Evolutionary conservation across 2,329 filamentous ascomycete species (phyloP).

Genomic region (Colletotrichum abscissum): DNA sequence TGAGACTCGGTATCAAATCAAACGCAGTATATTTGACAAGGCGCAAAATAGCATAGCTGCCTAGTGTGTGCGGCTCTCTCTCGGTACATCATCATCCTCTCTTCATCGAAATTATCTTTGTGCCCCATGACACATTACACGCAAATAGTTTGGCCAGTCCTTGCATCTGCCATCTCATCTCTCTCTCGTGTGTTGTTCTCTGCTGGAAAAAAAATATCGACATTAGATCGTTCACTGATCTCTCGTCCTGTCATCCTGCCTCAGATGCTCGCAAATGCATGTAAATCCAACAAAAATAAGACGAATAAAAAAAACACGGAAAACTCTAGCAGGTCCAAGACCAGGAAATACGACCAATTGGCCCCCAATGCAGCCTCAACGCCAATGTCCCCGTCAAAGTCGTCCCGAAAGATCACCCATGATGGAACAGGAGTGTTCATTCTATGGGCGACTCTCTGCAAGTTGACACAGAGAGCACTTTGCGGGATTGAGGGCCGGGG

Average conservation of each 20-base stretch:
- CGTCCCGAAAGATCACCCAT: conserved; percentile 2
- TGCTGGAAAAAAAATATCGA: conserved; percentile 13
- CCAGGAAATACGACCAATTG: conserved; percentile 9
- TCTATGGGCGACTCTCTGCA: not conserved
- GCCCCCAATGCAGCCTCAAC: conserved; percentile 34
- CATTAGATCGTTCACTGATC: conserved; percentile 6
- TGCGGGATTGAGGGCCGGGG: not conserved
- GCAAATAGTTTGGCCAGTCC: conserved; percentile 4
- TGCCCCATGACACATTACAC: conserved; percentile 6
- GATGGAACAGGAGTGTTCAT: not conserved
- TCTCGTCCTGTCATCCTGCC: conserved; percentile 17
- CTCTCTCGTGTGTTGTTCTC: conserved; percentile 10
- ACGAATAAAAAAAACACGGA: not conserved
- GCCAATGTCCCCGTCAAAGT: conserved; percentile 9
- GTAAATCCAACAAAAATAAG: conserved; percentile 1
- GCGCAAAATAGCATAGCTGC: conserved; percentile 21
- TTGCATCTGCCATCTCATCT: conserved; percentile 16
- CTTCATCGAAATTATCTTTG: conserved; percentile 16
- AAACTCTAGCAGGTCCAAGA: conserved; percentile 26
- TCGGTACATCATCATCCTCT: conserved; percentile 16
- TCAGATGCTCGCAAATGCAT: conserved; percentile 30
- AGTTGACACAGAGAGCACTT: not conserved
- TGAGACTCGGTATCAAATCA: conserved; percentile 3
- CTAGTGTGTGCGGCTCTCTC: conserved; percentile 18
- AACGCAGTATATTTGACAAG: conserved; percentile 32